Evolutionary conservation across 23 red algal species (phyloP), one percentile per base, ranked within the genome.

Genomic region (Gracilaria domingensis): DNA sequence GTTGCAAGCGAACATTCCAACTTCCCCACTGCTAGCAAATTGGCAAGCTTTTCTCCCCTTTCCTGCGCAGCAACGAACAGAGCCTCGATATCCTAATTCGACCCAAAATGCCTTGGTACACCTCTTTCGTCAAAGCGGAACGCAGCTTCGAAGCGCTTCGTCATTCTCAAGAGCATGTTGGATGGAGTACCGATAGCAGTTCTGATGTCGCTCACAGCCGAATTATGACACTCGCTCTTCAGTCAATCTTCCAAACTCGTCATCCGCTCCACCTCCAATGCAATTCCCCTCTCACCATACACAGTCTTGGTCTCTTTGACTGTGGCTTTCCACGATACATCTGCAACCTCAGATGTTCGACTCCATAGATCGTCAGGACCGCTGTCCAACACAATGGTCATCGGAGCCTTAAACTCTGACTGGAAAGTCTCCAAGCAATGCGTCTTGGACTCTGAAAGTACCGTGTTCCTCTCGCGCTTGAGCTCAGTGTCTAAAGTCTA

Each of bases 61-160:
- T 88, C 85, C 4, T 79, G 58, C 33, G 97, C 97, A 48, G 77
- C 93, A 20, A 91, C 65, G 39, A 90, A 96, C 13, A 88, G 75
- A 0, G 88, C 85, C 32, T 95, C 93, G 72, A 98, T 83, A 67
- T 98, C 93, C 50, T 96, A 93, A 32, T 75, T 84, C 35, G 93
- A 84, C 28, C 82, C 86, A 65, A 93, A 98, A 48, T 86, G 60
- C 13, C 97, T 81, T 32, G 97, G 97, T 12, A 96, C 91, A 0
- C 93, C 93, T 23, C 93, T 85, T 33, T 79, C 91, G 47, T 98
- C 97, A 82, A 94, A 96, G 37, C 97, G 93, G 82, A 98, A 98
- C 18, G 80, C 51, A 62, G 96, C 93, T 47, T 98, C 94, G 75
- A 98, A 98, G 42, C 94, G 85, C 45, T 89, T 87, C 32, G 50